phyloP scores from a whole-genome alignment of 176 grass and related monocot genomes.

The Zoysia japonica region DNA sequence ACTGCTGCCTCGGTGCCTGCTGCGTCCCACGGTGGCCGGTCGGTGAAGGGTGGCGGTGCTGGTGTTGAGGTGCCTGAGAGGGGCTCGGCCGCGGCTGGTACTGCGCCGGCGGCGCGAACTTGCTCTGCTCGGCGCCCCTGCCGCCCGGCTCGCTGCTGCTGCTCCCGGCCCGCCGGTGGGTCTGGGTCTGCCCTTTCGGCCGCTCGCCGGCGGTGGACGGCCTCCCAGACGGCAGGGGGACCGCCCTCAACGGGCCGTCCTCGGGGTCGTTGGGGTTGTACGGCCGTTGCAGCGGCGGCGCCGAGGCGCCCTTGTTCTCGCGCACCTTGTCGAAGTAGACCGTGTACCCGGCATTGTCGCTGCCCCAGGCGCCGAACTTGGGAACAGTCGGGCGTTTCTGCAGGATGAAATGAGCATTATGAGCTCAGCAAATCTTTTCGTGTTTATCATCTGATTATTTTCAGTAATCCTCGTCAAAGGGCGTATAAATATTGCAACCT shows the following conservation, averaged over 20 bases:
- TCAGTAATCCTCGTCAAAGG: too few species aligned
- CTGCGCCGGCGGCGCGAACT: slow-evolving; percentile 61
- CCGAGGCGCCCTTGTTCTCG: slow-evolving; percentile 57
- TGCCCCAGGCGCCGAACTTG: slow-evolving; percentile 76
- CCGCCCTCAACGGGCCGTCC: slow-evolving; percentile 3
- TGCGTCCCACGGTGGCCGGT: not conserved
- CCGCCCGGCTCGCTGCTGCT: slow-evolving; percentile 37
- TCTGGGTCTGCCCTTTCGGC: not conserved
- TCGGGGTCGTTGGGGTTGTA: slow-evolving; percentile 55
- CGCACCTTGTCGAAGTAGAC: slow-evolving; percentile 69
- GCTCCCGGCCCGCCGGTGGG: slow-evolving; percentile 13
- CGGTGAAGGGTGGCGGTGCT: not conserved
- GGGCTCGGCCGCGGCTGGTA: slow-evolving; percentile 8
- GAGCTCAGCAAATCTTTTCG: too few species aligned
- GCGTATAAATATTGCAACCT: too few species aligned
- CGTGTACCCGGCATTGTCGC: slow-evolving; percentile 69
- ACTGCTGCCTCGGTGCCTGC: not conserved
- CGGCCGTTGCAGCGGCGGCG: slow-evolving; percentile 46
- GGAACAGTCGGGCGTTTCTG: slow-evolving; percentile 66
- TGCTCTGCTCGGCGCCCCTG: slow-evolving; percentile 29
- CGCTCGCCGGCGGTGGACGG: slow-evolving; percentile 29
- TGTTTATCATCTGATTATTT: too few species aligned
- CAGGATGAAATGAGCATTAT: not conserved
- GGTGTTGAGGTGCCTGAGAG: not conserved
- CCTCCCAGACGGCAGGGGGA: slow-evolving; percentile 8